Percentiles rank a stretch among this genome's conserved stretches.
These are phyloP conservation scores for Williopsis jadinii DNA, from an alignment of 1,139 yeast genomes.

Conservation along the genomic window DNA sequence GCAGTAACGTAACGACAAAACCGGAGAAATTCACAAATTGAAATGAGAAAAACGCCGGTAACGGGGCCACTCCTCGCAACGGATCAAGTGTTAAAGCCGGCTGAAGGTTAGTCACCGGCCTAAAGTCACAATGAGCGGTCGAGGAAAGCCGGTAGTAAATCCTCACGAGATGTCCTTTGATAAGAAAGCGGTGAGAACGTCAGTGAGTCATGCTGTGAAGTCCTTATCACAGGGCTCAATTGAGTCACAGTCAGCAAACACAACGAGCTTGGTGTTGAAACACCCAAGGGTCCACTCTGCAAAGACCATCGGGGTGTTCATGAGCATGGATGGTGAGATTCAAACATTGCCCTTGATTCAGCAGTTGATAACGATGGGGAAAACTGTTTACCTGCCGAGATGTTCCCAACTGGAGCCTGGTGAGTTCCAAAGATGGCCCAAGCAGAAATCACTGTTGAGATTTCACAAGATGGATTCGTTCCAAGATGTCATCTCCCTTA, in stretches of 20 bases:
- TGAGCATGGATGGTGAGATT: conserved; percentile 64
- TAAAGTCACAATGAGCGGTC: neutral
- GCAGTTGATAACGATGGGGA: conserved; percentile 39
- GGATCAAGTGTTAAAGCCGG: too few relatives aligned
- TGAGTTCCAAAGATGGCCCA: conserved; percentile 19
- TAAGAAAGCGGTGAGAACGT: neutral
- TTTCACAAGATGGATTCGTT: conserved; percentile 45
- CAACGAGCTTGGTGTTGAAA: conserved; percentile 20
- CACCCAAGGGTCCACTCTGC: conserved; percentile 38
- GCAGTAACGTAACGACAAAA: too few relatives aligned
- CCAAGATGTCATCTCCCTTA: conserved; percentile 37
- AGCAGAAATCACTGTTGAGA: conserved; percentile 44
- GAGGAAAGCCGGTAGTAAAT: neutral
- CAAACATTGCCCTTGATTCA: conserved; percentile 46
- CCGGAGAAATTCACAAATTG: too few relatives aligned
- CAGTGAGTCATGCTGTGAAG: neutral
- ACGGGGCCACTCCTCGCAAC: too few relatives aligned
- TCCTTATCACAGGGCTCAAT: conserved; percentile 3
- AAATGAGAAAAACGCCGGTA: too few relatives aligned
- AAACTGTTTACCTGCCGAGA: conserved; percentile 44
- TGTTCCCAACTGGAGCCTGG: conserved; percentile 29
- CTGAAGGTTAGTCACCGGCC: neutral
- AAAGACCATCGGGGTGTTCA: conserved; percentile 48
- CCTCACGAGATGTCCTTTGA: neutral
- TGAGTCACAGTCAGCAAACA: conserved; percentile 2